A percentile compares a stretch with the other conserved stretches of the same genome.
Conservation (phyloP, 2,329 filamentous ascomycete species). For the Cercospora zeina region DNA sequence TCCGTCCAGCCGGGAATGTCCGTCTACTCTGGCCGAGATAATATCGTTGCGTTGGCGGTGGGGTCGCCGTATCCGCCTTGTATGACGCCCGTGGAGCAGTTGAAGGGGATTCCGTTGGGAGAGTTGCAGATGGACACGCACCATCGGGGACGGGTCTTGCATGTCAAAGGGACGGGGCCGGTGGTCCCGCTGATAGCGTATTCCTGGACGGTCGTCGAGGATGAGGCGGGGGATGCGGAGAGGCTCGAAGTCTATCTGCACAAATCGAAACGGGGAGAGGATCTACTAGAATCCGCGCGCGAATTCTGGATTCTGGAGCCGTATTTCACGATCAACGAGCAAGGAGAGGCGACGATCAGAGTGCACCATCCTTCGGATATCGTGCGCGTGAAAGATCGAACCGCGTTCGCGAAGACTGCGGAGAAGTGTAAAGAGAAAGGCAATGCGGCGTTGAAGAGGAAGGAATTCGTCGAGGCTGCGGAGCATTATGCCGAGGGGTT, state of each 20-base stretch:
- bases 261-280: slow-evolving; percentile 35
- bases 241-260: slow-evolving; percentile 39
- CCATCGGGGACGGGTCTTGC: slow-evolving; percentile 27
- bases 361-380: slow-evolving; percentile 38
- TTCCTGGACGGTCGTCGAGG: slow-evolving; percentile 40
- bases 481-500: slow-evolving; percentile 31
- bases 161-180: slow-evolving; percentile 29
- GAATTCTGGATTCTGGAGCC: slow-evolving; percentile 37
- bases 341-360: slow-evolving; percentile 33
- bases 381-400: slow-evolving; percentile 11
- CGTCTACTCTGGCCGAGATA: slow-evolving; percentile 5
- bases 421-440: slow-evolving; percentile 35
- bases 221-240: slow-evolving; percentile 30
- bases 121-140: slow-evolving; percentile 29
- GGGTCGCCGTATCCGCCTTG: slow-evolving; percentile 14
- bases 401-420: slow-evolving; percentile 16
- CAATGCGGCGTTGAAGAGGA: slow-evolving; percentile 35
- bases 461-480: slow-evolving; percentile 28
- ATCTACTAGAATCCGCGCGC: slow-evolving; percentile 38
- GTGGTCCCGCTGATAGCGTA: slow-evolving; percentile 25
- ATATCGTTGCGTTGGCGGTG: slow-evolving; percentile 17
- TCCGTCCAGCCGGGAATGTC: slow-evolving; percentile 15
- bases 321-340: slow-evolving; percentile 36
- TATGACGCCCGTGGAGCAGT: not conserved
- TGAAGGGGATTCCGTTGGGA: slow-evolving; percentile 13